Percentiles rank a stretch among this genome's conserved stretches.
phyloP scores from a whole-genome alignment of 306 rosid species.

The Pachyrhizus erosus region DNA sequence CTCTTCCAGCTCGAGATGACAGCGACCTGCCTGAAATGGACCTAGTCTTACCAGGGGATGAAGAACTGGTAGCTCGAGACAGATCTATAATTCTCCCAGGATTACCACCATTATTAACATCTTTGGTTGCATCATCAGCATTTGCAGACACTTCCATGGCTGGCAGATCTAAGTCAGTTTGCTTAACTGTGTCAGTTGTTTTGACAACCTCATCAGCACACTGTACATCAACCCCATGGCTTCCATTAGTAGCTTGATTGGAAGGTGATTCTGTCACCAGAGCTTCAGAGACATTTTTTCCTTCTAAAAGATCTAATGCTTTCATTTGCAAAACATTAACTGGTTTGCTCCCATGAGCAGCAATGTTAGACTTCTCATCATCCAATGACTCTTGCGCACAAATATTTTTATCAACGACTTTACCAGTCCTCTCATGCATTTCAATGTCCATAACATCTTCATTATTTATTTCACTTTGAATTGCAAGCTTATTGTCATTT shows the following conservation, averaged over 20 bases:
- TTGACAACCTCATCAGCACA: conserved; percentile 54
- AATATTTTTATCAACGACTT: conserved; percentile 42
- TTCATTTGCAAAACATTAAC: conserved; percentile 37
- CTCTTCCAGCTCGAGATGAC: conserved; percentile 63
- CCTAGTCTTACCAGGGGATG: conserved; percentile 68
- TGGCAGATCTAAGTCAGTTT: conserved; percentile 46
- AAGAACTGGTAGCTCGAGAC: conserved; percentile 58
- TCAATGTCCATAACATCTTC: conserved; percentile 46
- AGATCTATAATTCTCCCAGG: conserved; percentile 76
- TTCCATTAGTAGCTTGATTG: conserved; percentile 43
- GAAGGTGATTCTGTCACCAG: conserved; percentile 47
- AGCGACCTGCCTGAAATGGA: conserved; percentile 56
- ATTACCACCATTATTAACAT: conserved; percentile 55
- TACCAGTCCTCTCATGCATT: conserved; percentile 48
- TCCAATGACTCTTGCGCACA: conserved; percentile 43
- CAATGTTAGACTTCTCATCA: conserved; percentile 47
- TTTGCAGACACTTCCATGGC: conserved; percentile 52
- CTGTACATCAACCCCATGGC: conserved; percentile 49
- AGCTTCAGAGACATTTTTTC: conserved; percentile 34
- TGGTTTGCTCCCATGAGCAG: conserved; percentile 41
- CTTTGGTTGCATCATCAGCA: conserved; percentile 62
- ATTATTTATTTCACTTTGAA: conserved; percentile 47
- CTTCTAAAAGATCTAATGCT: conserved; percentile 45
- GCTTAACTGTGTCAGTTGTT: conserved; percentile 50
- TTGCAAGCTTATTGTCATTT: conserved; percentile 41